phyloP scores from a whole-genome alignment of 2,329 filamentous ascomycete species.

The Aspergillus novofumigatus region DNA sequence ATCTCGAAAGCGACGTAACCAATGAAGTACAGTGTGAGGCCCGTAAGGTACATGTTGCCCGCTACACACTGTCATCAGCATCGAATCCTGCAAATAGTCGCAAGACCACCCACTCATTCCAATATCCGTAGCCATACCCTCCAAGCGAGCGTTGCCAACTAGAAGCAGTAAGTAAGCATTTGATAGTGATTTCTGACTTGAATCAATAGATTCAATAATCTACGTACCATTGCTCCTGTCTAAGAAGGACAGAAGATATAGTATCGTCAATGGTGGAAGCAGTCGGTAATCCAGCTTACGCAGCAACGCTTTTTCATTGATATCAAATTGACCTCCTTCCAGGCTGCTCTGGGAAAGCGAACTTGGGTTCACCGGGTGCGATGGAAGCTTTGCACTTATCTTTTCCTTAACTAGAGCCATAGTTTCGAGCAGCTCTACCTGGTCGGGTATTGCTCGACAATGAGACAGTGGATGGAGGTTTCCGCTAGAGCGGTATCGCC shows the following conservation, averaged over 20 bases:
- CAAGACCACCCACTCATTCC: slow-evolving; percentile 30
- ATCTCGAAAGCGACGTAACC: slow-evolving; percentile 39
- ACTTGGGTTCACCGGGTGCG: background rate
- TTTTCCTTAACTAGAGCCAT: slow-evolving; percentile 11
- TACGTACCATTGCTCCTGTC: slow-evolving; percentile 40
- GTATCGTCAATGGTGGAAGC: slow-evolving; percentile 40
- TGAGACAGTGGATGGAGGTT: background rate
- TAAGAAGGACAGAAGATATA: slow-evolving; percentile 44
- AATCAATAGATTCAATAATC: background rate
- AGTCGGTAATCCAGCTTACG: slow-evolving; percentile 44
- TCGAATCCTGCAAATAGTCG: background rate
- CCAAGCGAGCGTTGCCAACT: slow-evolving; percentile 39
- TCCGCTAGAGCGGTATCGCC: background rate
- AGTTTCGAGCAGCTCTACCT: background rate
- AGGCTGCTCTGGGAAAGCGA: slow-evolving; percentile 12
- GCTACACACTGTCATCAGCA: slow-evolving; percentile 13
- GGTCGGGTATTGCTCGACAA: background rate
- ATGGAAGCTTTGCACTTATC: background rate
- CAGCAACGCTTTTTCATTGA: slow-evolving; percentile 38
- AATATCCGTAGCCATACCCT: slow-evolving; percentile 36
- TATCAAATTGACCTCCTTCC: slow-evolving; percentile 16
- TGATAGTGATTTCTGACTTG: background rate
- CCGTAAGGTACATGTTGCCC: slow-evolving; percentile 38
- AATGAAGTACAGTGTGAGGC: slow-evolving; percentile 37
- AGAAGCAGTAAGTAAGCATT: background rate